Evolutionary conservation across 257 asterid genomes (phyloP).

Genomic region (Penstemon eatonii): DNA sequence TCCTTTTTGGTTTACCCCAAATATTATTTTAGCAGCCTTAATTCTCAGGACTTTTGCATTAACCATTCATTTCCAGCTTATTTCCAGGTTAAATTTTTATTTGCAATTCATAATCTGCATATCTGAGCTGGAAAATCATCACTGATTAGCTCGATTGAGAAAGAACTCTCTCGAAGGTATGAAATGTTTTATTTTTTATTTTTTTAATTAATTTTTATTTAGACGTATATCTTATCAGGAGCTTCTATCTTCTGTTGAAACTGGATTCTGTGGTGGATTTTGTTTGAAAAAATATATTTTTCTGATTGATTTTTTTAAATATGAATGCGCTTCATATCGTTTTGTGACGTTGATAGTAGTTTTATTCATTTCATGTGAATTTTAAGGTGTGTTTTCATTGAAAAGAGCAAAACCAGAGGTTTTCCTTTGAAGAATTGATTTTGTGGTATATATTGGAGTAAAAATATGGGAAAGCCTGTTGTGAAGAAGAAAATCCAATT

Average conservation of each 20-base stretch:
- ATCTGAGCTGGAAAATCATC: conserved; percentile 6
- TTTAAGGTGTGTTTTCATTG: conserved; percentile 12
- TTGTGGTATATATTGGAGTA: conserved; percentile 14
- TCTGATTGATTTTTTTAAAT: not conserved
- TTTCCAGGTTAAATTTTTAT: conserved; percentile 19
- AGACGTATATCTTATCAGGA: not conserved
- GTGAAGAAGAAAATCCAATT: conserved; percentile 57
- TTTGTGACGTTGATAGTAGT: conserved; percentile 13
- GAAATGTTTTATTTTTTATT: not conserved
- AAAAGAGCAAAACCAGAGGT: conserved; percentile 29
- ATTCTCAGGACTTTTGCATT: not conserved
- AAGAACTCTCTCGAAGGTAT: conserved; percentile 37
- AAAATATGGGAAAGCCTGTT: conserved; percentile 81
- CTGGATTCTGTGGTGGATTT: not conserved
- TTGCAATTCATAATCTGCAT: conserved; percentile 15
- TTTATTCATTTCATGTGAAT: conserved; percentile 18
- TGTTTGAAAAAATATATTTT: not conserved
- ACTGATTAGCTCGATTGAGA: conserved; percentile 23
- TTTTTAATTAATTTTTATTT: not conserved
- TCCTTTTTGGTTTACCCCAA: conserved; percentile 21
- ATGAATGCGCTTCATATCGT: not conserved
- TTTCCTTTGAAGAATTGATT: not conserved
- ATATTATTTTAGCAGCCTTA: not conserved
- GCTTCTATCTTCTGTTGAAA: not conserved
- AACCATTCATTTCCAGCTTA: conserved; percentile 8